phyloP scores from a whole-genome alignment of 139 green algal species.

The Chlorella sp. region DNA sequence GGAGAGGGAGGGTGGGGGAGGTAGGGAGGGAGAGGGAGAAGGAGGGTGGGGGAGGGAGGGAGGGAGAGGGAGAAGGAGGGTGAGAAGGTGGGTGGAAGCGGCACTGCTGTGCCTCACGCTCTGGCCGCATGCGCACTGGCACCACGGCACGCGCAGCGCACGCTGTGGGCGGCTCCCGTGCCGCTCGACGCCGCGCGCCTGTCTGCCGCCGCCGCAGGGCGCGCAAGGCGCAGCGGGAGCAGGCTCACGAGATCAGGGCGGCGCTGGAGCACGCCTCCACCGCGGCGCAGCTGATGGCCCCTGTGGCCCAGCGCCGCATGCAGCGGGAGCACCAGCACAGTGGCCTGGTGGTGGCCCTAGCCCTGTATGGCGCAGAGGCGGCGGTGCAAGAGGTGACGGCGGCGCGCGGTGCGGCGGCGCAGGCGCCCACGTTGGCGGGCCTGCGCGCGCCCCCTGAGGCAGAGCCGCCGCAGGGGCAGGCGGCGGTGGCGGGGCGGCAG shows the following conservation, averaged over 20 bases:
- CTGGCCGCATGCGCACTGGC: too few species aligned
- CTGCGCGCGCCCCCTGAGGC: neutral
- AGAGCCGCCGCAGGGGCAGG: neutral
- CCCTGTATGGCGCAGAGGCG: constrained; percentile 47
- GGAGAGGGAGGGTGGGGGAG: too few species aligned
- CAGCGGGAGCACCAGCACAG: constrained; percentile 27
- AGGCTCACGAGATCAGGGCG: constrained; percentile 7
- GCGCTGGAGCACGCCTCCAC: constrained; percentile 13
- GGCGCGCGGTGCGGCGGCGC: neutral
- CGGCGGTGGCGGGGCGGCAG: neutral
- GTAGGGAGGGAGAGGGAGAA: too few species aligned
- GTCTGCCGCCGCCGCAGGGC: neutral
- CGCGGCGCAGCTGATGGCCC: constrained; percentile 35
- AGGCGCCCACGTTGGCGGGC: neutral
- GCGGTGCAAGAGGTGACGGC: constrained; percentile 21
- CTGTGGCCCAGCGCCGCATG: constrained; percentile 46
- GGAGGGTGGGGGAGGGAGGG: too few species aligned
- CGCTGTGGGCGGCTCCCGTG: neutral
- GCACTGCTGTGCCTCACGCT: too few species aligned
- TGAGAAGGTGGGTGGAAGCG: too few species aligned
- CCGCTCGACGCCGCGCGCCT: neutral
- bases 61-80: too few species aligned
- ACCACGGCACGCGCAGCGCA: too few species aligned
- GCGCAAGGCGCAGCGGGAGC: neutral
- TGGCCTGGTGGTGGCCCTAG: constrained; percentile 50